These are phyloP conservation scores for Solanum appendiculatum DNA, from an alignment of 257 asterid species.

Conservation along the genomic window DNA sequence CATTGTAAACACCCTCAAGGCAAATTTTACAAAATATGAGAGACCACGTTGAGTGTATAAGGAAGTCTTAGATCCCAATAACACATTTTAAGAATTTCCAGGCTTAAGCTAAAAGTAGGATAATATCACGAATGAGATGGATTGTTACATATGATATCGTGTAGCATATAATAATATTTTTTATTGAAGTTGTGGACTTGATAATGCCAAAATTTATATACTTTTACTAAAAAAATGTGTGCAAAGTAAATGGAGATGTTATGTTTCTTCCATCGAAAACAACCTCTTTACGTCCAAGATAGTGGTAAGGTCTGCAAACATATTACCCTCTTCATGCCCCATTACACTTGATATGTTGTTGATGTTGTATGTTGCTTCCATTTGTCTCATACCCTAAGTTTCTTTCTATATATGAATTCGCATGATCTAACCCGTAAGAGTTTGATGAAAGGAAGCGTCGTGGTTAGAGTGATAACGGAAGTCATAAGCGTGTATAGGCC, in stretches of 20 bases:
- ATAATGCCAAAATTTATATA: too few species aligned
- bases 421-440: background rate
- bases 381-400: background rate
- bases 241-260: background rate
- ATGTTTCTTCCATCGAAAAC: background rate
- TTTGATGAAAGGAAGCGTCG: background rate
- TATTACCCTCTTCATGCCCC: background rate
- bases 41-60: background rate
- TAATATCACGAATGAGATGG: background rate
- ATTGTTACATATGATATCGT: background rate
- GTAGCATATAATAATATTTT: too few species aligned
- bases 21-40: background rate
- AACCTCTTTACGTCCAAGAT: background rate
- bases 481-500: background rate
- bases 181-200: background rate
- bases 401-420: background rate
- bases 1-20: background rate
- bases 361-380: background rate
- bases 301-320: background rate
- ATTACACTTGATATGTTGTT: background rate
- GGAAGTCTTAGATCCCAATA: accelerated
- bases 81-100: accelerated
- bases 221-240: background rate
- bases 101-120: background rate
- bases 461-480: background rate